A percentile compares a stretch with the other conserved stretches of the same genome.
These are phyloP conservation scores for Stagonosporopsis chrysanthemi DNA, from an alignment of 2,329 filamentous ascomycete genomes.

Conservation along the genomic window DNA sequence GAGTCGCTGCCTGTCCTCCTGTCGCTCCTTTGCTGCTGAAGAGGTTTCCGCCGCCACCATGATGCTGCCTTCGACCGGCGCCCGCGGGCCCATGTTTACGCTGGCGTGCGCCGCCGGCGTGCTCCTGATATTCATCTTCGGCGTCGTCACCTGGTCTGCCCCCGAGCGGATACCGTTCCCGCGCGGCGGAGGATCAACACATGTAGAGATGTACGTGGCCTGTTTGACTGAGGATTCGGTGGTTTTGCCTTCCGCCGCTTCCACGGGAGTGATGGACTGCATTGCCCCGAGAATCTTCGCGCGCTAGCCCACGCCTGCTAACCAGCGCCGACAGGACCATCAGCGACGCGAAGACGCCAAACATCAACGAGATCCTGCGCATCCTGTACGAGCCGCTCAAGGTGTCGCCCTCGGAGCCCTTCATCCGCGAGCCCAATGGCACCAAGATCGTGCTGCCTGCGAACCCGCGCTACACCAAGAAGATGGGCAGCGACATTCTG, in stretches of 20 bases:
- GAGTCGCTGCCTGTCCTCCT: neutral
- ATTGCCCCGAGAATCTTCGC: neutral
- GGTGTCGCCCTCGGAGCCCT: constrained; percentile 35
- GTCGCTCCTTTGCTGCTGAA: constrained; percentile 20
- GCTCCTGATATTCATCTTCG: constrained; percentile 45
- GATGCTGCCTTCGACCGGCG: constrained; percentile 43
- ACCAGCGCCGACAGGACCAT: constrained; percentile 30
- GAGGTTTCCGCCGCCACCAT: constrained; percentile 23
- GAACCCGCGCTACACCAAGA: constrained; percentile 43
- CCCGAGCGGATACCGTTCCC: constrained; percentile 37
- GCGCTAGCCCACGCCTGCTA: constrained; percentile 22
- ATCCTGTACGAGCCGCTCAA: constrained; percentile 43
- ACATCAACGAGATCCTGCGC: constrained; percentile 44
- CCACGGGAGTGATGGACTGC: neutral
- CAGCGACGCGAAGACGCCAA: constrained; percentile 32
- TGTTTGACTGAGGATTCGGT: neutral
- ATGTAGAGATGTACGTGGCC: constrained; percentile 38
- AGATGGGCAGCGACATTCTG: constrained; percentile 44
- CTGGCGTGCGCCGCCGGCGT: constrained; percentile 42
- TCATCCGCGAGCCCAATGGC: constrained; percentile 43
- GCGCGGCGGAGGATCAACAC: constrained; percentile 23
- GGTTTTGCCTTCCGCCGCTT: too few species aligned
- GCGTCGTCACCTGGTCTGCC: constrained; percentile 45
- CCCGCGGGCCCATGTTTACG: constrained; percentile 42
- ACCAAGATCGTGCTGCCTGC: constrained; percentile 39